Conservation (phyloP, 495 filamentous ascomycete genomes). For the Hyaloscypha finlandica region DNA sequence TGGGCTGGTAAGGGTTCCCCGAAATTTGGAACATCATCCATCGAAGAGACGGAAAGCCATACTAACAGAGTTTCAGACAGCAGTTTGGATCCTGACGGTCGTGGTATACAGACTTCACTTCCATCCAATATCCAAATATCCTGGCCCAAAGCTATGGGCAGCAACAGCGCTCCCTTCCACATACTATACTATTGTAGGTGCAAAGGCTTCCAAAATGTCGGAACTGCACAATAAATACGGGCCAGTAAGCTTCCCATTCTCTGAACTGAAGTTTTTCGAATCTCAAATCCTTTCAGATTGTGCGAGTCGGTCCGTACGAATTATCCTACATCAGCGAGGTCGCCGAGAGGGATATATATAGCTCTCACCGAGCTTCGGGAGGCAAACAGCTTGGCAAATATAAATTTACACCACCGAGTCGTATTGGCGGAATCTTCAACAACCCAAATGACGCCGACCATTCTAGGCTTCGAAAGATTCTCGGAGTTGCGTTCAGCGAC, state of each 20-base stretch:
- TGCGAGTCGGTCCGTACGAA: conserved; percentile 58
- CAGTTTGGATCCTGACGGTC: not conserved
- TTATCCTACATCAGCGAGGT: conserved; percentile 54
- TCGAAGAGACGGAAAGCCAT: too few species aligned
- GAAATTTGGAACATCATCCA: too few species aligned
- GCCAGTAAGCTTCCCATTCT: not conserved
- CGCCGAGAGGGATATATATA: conserved; percentile 35
- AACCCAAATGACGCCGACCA: conserved; percentile 27
- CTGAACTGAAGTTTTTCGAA: too few species aligned
- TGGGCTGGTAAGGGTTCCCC: too few species aligned
- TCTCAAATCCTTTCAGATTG: conserved; percentile 33
- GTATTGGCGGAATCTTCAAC: not conserved
- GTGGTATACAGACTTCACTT: conserved; percentile 32
- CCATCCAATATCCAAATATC: conserved; percentile 46
- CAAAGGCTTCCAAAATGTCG: not conserved
- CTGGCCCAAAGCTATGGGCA: conserved; percentile 48
- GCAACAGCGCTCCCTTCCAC: conserved; percentile 23
- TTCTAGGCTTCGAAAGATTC: conserved; percentile 43
- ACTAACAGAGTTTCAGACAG: too few species aligned
- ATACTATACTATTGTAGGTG: not conserved
- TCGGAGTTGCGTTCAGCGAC: conserved; percentile 58
- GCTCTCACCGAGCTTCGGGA: not conserved
- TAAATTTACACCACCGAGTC: not conserved
- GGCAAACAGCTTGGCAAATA: not conserved
- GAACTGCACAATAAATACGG: conserved; percentile 41